These are phyloP conservation scores for Articulospora tetracladia DNA, from an alignment of 495 filamentous ascomycete species.

Conservation along the genomic window DNA sequence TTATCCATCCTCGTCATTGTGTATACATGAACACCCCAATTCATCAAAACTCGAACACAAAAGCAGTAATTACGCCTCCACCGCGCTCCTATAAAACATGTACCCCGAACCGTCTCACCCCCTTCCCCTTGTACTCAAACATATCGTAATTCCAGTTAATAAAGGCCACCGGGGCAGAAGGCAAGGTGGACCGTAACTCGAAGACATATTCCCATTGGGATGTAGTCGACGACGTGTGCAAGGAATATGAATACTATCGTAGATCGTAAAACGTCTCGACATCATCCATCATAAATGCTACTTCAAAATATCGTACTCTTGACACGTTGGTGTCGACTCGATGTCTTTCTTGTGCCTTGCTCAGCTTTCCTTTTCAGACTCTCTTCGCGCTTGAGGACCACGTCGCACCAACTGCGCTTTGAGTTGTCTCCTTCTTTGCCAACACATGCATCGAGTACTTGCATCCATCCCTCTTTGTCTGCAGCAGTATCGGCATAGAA, in stretches of 20 bases:
- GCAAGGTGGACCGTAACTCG: slow-evolving; percentile 5
- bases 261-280: slow-evolving; percentile 19
- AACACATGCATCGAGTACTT: slow-evolving; percentile 56
- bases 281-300: slow-evolving; percentile 13
- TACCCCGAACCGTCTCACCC: neutral
- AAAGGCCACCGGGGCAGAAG: slow-evolving; percentile 21
- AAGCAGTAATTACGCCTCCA: slow-evolving; percentile 14
- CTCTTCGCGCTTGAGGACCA: slow-evolving; percentile 66
- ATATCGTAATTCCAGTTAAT: slow-evolving; percentile 7
- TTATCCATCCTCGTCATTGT: slow-evolving; percentile 8
- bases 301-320: slow-evolving; percentile 48
- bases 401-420: slow-evolving; percentile 72
- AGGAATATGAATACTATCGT: slow-evolving; percentile 1
- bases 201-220: neutral
- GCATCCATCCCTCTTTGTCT: slow-evolving; percentile 94
- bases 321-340: slow-evolving; percentile 45
- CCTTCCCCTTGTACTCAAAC: slow-evolving; percentile 3
- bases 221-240: neutral
- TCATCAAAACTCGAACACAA: slow-evolving; percentile 6
- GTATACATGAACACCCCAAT: slow-evolving; percentile 9
- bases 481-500: slow-evolving; percentile 89
- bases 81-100: slow-evolving; percentile 3
- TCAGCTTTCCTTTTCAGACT: slow-evolving; percentile 10
- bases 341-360: slow-evolving; percentile 30
- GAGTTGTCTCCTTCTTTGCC: slow-evolving; percentile 36